Evolutionary conservation across 176 grass and related monocot species (phyloP), one percentile per base, ranked within the genome.

Genomic region (Aegilops bicornis): DNA sequence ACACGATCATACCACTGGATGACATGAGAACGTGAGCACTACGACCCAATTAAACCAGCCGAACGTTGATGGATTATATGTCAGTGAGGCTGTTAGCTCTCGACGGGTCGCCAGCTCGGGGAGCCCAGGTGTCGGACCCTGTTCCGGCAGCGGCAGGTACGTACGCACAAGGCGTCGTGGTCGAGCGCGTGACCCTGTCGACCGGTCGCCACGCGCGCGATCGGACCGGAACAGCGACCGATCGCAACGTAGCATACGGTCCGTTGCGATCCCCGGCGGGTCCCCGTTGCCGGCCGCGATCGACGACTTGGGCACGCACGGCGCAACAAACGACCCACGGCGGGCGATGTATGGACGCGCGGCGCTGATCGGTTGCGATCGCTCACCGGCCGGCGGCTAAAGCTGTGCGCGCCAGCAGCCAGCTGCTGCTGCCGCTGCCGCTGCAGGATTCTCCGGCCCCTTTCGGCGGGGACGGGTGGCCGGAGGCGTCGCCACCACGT

Each of bases 111-210:
- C 82, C 84, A 33, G 72, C 36, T 73, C 5, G 79, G 25, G 73
- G 88, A 65, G 50, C 84, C 79, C 74, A 35, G 79, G 1, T 79
- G 89, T 23, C 14, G 6, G 39, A 73, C 24, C 39, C 70, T 19
- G 27, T 17, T 61, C 64, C 25, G 15, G 88, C 88, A 40, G 17
- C 70, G 82, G 33, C 19, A 48, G 3, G 42, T 48, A 24, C 81
- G 54, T 73, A 84, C 66, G 40, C 47, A 75, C 31, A 7, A 19
- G 24, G 69, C 25, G 78, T 83, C 86, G 7, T 37, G 23, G 36
- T 78, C 80, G 12, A 47, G 52, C 43, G 33, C 81, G 52, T 54
- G 52, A 79, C 4, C 33, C 12, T 83, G 62, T 69, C 69, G 25
- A 0, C 48, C 48, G 48, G 48, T 52, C 48, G 15, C 48, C 48